These are phyloP conservation scores for Lolium perenne DNA, from an alignment of 176 grass and related monocot genomes.

Conservation along the genomic window DNA sequence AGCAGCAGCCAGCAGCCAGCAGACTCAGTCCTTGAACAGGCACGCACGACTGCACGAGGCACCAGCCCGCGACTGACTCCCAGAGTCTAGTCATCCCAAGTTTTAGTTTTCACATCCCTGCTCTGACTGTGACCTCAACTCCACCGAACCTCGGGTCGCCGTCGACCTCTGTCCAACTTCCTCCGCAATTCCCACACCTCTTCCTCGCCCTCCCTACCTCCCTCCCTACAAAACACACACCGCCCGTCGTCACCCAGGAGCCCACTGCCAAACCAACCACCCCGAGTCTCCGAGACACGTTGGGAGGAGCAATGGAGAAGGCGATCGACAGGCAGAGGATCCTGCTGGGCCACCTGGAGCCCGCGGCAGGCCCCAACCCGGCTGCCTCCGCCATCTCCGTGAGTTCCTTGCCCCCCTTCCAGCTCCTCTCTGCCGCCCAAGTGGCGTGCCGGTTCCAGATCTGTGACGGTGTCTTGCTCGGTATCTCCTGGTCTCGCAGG, in stretches of 20 bases:
- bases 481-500: constrained; percentile 37
- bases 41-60: too few species aligned
- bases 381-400: constrained; percentile 55
- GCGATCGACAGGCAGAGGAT: constrained; percentile 82
- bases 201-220: not conserved
- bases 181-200: not conserved
- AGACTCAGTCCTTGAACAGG: too few species aligned
- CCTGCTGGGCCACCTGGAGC: constrained; percentile 76
- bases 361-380: constrained; percentile 25
- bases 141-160: not conserved
- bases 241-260: not conserved
- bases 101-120: constrained; percentile 3
- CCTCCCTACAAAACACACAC: constrained; percentile 20
- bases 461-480: constrained; percentile 6
- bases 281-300: not conserved
- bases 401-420: not conserved
- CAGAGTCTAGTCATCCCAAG: not conserved
- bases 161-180: not conserved
- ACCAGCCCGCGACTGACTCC: not conserved
- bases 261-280: not conserved
- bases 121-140: not conserved
- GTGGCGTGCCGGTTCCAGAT: constrained; percentile 11
- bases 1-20: too few species aligned
- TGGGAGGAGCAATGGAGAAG: constrained; percentile 69
- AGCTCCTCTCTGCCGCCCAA: not conserved